Percentiles rank a stretch among this genome's conserved stretches.
phyloP scores from a whole-genome alignment of 2,329 filamentous ascomycete genomes.

The Biscogniauxia mediterranea region DNA sequence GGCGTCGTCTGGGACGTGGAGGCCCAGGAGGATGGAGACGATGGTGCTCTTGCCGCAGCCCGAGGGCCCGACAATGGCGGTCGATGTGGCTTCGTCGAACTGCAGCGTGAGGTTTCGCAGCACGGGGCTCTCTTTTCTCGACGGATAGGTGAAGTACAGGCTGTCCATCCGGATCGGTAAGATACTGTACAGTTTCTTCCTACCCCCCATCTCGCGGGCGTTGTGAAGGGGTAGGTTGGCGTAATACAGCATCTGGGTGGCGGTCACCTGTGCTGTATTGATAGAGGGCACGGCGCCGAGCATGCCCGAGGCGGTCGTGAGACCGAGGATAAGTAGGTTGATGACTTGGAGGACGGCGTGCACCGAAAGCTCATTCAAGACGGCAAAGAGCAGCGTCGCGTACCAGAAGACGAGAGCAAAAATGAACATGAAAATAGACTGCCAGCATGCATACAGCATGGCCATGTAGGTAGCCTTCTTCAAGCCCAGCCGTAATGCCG shows the following conservation, averaged over 20 bases:
- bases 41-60: constrained; percentile 93
- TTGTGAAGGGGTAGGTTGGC: constrained; percentile 53
- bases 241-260: constrained; percentile 69
- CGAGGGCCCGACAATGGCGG: constrained; percentile 78
- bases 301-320: constrained; percentile 69
- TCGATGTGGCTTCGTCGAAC: constrained; percentile 62
- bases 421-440: constrained; percentile 68
- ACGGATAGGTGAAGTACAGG: constrained; percentile 72
- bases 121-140: constrained; percentile 47
- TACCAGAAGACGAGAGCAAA: constrained; percentile 84
- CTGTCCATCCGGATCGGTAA: constrained; percentile 53
- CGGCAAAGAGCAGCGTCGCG: constrained; percentile 62
- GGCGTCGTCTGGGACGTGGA: constrained; percentile 54
- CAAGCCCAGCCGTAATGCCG: constrained; percentile 60
- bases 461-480: constrained; percentile 67
- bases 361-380: constrained; percentile 45
- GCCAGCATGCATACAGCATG: constrained; percentile 73
- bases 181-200: constrained; percentile 31
- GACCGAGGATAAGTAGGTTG: constrained; percentile 79
- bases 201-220: constrained; percentile 58
- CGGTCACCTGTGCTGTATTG: constrained; percentile 69
- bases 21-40: constrained; percentile 67
- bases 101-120: constrained; percentile 65
- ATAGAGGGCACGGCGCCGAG: constrained; percentile 79
- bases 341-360: constrained; percentile 70